Conservation (phyloP, 495 filamentous ascomycete genomes). For the Tuber indicum region DNA sequence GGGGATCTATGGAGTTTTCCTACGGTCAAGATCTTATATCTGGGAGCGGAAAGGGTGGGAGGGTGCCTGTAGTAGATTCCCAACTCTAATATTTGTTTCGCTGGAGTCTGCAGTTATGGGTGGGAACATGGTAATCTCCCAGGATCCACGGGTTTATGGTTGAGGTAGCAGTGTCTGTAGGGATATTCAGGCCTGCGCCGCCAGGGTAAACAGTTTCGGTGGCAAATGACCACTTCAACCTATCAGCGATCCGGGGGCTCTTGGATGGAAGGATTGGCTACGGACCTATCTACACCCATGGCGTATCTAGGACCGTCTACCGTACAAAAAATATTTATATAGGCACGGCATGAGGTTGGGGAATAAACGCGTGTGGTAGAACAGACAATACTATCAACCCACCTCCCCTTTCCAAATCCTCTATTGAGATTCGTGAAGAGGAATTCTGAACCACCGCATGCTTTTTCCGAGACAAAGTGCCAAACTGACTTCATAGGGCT, state of each 20-base stretch:
- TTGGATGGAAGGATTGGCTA: conserved; percentile 36
- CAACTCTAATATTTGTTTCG: neutral
- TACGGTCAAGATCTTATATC: neutral
- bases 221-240: conserved; percentile 27
- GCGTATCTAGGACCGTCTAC: conserved; percentile 14
- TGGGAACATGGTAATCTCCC: neutral
- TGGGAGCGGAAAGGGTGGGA: neutral
- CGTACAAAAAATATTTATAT: neutral
- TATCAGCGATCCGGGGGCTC: conserved; percentile 15
- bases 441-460: conserved; percentile 42
- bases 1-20: neutral
- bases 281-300: conserved; percentile 35
- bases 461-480: conserved; percentile 28
- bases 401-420: conserved; percentile 40
- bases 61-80: neutral
- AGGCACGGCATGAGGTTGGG: neutral
- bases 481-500: conserved; percentile 12
- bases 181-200: conserved; percentile 25
- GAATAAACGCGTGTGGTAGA: neutral
- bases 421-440: conserved; percentile 46
- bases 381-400: conserved; percentile 27
- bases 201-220: conserved; percentile 27
- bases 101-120: neutral
- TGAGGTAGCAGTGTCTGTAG: neutral
- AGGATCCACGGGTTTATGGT: neutral